phyloP scores from a whole-genome alignment of 2,329 filamentous ascomycete genomes.

The Monosporascus sp. region DNA sequence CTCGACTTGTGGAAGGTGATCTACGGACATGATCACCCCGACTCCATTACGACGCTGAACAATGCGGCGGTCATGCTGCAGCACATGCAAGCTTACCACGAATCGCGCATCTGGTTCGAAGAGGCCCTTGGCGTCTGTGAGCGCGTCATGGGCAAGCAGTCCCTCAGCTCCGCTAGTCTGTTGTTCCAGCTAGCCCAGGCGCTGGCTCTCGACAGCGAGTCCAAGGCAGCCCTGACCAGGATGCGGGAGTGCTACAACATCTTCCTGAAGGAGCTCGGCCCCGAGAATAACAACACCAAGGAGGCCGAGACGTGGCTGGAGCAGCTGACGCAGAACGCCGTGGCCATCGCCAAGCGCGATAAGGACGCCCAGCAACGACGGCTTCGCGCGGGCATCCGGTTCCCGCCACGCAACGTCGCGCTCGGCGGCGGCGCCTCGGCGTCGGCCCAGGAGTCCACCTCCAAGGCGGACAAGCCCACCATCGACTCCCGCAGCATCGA shows the following conservation, averaged over 20 bases:
- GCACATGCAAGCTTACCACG: constrained; percentile 87
- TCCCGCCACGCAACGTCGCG: constrained; percentile 59
- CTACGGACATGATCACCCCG: constrained; percentile 87
- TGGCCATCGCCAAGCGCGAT: constrained; percentile 87
- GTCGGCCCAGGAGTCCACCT: constrained; percentile 27
- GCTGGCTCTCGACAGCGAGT: constrained; percentile 89
- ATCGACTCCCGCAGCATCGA: constrained; percentile 83
- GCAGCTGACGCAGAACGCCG: constrained; percentile 91
- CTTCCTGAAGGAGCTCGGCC: constrained; percentile 80
- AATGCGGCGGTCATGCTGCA: constrained; percentile 99
- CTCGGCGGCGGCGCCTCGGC: constrained; percentile 41
- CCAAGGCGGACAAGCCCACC: constrained; percentile 29
- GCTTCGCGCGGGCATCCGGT: constrained; percentile 63
- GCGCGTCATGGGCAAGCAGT: constrained; percentile 80
- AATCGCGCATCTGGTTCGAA: constrained; percentile 96
- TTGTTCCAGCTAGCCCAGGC: constrained; percentile 97
- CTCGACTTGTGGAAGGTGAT: constrained; percentile 96
- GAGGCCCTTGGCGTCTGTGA: constrained; percentile 85
- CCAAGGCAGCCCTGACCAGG: constrained; percentile 81
- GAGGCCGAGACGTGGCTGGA: constrained; percentile 96
- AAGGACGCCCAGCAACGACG: constrained; percentile 77
- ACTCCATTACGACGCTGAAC: constrained; percentile 98
- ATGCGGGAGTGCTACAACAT: constrained; percentile 98
- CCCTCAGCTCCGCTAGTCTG: constrained; percentile 88
- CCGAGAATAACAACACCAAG: constrained; percentile 95